Base-by-base conservation (phyloP, 441 rosid species). In the Lagerstroemia fauriei region DNA sequence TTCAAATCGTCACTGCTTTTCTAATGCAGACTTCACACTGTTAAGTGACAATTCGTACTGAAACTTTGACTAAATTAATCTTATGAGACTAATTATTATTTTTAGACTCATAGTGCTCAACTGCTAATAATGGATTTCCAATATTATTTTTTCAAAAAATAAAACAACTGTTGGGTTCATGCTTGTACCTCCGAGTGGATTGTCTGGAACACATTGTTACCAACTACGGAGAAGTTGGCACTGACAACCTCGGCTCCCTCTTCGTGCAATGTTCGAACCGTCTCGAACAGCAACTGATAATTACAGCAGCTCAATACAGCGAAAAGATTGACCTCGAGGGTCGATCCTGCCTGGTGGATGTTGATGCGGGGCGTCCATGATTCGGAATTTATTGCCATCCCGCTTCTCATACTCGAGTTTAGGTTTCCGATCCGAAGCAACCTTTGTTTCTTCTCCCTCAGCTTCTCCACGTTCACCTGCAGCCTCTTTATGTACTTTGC, bases 401-500 rank as follows among this genome's bases (percentile, higher is more conserved):
- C 76, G 6, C 75, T 80, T 18, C 66, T 61, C 59, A 38, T 48
- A 17, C 79, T 57, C 8, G 78, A 16, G 22, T n/a, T 66, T n/a
- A 59, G 41, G 75, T 61, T 81, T 22, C 81, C 78, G 6, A 27
- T 75, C 71, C 78, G 86, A 85, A 81, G 56, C 69, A 95, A 84
- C 11, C 82, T 87, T 29, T 85, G 87, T 82, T 91, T 95, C 82
- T 66, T 90, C 83, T 90, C 93, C 86, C 77, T 90, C 92, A 91
- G 79, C 84, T 76, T 89, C 87, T 93, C 98, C 86, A 95, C 76
- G 73, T 89, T 92, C 41, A 74, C 84, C 87, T 92, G 94, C 82
- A 93, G 74, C 86, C 78, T 88, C 83, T 95, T 94, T 83, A 94
- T 92, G 90, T 93, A 95, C 9, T 84, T 92, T 68, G 91, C 83